Conservation (phyloP, 352 stramenopile species). For the Phytophthora macrochlamydospora region DNA sequence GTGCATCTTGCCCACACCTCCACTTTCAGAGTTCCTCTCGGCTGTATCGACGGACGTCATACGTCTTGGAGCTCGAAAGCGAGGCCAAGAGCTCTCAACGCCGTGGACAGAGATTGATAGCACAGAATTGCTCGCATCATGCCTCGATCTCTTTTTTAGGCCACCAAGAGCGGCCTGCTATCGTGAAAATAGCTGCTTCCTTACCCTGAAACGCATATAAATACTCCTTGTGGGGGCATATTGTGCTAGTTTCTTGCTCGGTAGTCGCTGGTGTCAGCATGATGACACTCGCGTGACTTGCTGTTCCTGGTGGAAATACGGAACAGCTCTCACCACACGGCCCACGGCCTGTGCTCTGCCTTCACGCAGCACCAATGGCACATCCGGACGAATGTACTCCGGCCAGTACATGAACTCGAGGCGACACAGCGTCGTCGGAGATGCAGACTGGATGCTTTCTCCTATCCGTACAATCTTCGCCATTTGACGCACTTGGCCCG, state of each 20-base stretch:
- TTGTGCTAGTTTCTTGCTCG: background rate
- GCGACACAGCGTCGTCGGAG: constrained; percentile 57
- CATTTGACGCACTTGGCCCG: constrained; percentile 81
- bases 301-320: constrained; percentile 49
- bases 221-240: background rate
- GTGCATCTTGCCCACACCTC: constrained; percentile 15
- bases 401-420: constrained; percentile 91
- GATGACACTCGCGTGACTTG: constrained; percentile 48
- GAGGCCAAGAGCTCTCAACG: background rate
- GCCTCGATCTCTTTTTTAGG: constrained; percentile 23
- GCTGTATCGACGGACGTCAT: constrained; percentile 15
- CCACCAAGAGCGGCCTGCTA: constrained; percentile 1
- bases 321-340: constrained; percentile 65
- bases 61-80: background rate
- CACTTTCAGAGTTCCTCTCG: constrained; percentile 1
- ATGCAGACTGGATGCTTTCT: constrained; percentile 12
- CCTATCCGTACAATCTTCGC: constrained; percentile 71
- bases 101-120: constrained; percentile 1
- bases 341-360: constrained; percentile 70
- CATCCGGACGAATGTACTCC: constrained; percentile 79
- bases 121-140: constrained; percentile 17
- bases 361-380: constrained; percentile 78
- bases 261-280: constrained; percentile 32
- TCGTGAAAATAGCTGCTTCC: constrained; percentile 1
- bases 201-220: constrained; percentile 18